phyloP scores from a whole-genome alignment of 805 yeast species.

The Candida stauntonica region DNA sequence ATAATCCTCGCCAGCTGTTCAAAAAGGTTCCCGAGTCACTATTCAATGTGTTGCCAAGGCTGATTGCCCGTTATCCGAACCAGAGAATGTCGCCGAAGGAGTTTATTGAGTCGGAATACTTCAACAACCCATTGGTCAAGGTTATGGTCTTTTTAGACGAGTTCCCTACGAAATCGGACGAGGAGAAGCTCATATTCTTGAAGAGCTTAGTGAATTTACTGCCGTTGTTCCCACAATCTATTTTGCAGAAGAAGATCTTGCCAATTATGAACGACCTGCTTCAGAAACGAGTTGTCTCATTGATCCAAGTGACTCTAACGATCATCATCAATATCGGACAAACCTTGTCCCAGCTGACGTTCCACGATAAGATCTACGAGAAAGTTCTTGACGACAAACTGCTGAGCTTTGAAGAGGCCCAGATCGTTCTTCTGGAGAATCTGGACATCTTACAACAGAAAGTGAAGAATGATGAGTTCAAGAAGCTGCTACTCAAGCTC shows the following conservation, averaged over 20 bases:
- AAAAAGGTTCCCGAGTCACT: constrained; percentile 57
- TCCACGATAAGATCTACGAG: constrained; percentile 45
- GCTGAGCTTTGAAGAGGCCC: constrained; percentile 36
- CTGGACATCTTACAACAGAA: constrained; percentile 43
- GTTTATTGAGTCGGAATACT: constrained; percentile 67
- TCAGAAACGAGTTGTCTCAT: constrained; percentile 35
- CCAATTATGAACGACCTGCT: constrained; percentile 60
- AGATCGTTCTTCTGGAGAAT: constrained; percentile 43
- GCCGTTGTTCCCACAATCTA: constrained; percentile 49
- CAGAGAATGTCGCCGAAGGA: constrained; percentile 59
- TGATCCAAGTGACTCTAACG: constrained; percentile 44
- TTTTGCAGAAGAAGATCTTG: constrained; percentile 53
- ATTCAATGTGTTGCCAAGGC: constrained; percentile 41
- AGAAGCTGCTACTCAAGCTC: constrained; percentile 42
- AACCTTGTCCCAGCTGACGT: constrained; percentile 68
- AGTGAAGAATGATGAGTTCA: constrained; percentile 42
- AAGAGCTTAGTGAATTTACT: constrained; percentile 54
- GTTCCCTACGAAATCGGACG: constrained; percentile 63
- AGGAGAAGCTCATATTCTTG: constrained; percentile 66
- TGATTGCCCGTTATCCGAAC: constrained; percentile 53
- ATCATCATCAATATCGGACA: constrained; percentile 61
- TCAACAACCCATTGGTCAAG: constrained; percentile 78
- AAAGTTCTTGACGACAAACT: constrained; percentile 30
- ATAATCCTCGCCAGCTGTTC: constrained; percentile 37
- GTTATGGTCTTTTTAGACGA: constrained; percentile 81